Evolutionary conservation across 257 asterid species (phyloP).

Genomic region (Lycium barbarum): DNA sequence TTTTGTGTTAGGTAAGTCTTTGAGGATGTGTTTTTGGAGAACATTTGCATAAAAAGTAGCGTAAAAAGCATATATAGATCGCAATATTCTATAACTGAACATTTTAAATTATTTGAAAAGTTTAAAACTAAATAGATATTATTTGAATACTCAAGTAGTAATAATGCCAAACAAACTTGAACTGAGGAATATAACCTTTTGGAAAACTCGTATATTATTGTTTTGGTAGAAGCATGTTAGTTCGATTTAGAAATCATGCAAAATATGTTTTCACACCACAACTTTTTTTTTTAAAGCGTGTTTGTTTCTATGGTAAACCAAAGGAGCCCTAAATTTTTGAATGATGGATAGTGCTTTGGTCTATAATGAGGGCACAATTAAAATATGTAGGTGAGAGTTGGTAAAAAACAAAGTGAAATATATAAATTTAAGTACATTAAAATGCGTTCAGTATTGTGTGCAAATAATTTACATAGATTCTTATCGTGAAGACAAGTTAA

Average conservation of each 20-base stretch:
- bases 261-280: not conserved
- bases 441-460: not conserved
- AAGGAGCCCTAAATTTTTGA: not conserved
- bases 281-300: not conserved
- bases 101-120: not conserved
- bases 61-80: not conserved
- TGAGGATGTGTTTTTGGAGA: too few relatives aligned
- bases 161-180: too few relatives aligned
- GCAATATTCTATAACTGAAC: not conserved
- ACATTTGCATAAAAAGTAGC: too few relatives aligned
- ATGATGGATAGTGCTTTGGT: not conserved
- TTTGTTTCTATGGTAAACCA: not conserved
- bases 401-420: not conserved
- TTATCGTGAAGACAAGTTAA: not conserved
- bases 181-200: not conserved
- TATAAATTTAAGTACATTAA: not conserved
- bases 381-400: not conserved
- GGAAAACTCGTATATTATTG: not conserved
- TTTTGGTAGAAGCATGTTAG: too few relatives aligned
- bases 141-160: not conserved
- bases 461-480: too few relatives aligned
- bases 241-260: too few relatives aligned
- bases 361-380: constrained; percentile 14
- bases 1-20: not conserved
- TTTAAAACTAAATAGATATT: not conserved